A percentile compares a stretch with the other conserved stretches of the same genome.
phyloP scores from a whole-genome alignment of 805 yeast species.

The Saturnispora halmiae region DNA sequence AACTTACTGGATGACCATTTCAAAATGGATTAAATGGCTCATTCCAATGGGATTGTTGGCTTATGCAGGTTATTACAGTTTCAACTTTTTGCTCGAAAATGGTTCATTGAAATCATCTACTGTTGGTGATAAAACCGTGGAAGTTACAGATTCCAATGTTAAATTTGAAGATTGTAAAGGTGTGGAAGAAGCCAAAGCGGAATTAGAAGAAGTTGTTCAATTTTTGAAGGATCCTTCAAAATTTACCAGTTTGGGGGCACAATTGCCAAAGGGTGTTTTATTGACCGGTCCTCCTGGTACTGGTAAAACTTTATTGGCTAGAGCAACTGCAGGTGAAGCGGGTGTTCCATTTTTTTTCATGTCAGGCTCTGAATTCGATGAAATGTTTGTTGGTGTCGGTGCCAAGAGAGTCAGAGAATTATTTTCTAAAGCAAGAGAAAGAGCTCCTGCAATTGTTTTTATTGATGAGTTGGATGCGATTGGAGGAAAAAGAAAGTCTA shows the following conservation, averaged over 20 bases:
- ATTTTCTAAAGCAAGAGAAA: conserved; percentile 84
- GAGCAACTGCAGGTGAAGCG: conserved; percentile 99
- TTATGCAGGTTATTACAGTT: conserved; percentile 72
- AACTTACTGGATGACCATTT: conserved; percentile 63
- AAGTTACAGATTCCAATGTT: conserved; percentile 76
- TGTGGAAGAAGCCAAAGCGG: conserved; percentile 96
- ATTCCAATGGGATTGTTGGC: conserved; percentile 71
- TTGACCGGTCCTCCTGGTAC: conserved; percentile 99
- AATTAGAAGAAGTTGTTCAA: conserved; percentile 95
- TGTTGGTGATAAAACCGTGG: conserved; percentile 68
- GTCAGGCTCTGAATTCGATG: conserved; percentile 98
- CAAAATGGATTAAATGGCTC: conserved; percentile 85
- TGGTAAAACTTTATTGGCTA: conserved; percentile 91
- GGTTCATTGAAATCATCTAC: conserved; percentile 72
- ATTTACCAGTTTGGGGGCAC: conserved; percentile 95
- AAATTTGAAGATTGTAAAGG: conserved; percentile 92
- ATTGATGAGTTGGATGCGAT: conserved; percentile 98
- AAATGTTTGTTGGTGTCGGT: conserved; percentile 97
- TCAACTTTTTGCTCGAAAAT: conserved; percentile 72
- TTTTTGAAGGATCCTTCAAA: conserved; percentile 92
- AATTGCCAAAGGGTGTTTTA: conserved; percentile 92
- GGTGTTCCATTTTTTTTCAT: conserved; percentile 97
- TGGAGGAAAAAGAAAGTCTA: conserved; percentile 96
- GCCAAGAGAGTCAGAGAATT: conserved; percentile 95
- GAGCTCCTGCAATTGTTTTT: conserved; percentile 94